Evolutionary conservation across 2,329 filamentous ascomycete species (phyloP).

Genomic region (Colletotrichum ledebouriae): DNA sequence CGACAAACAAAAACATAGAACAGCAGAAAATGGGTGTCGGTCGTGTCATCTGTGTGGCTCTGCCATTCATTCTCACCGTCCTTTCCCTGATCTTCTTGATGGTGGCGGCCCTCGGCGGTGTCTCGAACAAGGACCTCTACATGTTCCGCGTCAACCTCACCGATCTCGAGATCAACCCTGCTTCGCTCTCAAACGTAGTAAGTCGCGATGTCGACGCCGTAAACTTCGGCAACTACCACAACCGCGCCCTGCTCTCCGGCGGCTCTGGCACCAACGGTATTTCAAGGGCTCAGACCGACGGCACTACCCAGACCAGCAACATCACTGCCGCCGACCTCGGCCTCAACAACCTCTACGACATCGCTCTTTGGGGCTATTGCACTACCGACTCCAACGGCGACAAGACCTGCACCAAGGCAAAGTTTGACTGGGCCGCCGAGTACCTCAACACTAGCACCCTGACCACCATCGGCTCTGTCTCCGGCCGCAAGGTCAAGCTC

Average conservation of each 20-base stretch:
- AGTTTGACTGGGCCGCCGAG: constrained; percentile 83
- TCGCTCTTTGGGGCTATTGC: constrained; percentile 93
- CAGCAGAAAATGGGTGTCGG: constrained; percentile 71
- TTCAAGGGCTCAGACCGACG: constrained; percentile 47
- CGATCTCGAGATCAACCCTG: constrained; percentile 67
- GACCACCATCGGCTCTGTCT: constrained; percentile 63
- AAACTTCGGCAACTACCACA: constrained; percentile 54
- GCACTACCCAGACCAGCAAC: constrained; percentile 54
- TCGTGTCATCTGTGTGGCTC: constrained; percentile 86
- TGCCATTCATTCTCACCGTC: constrained; percentile 86
- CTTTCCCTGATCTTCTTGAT: constrained; percentile 79
- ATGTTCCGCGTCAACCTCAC: constrained; percentile 73
- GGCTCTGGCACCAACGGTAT: constrained; percentile 43
- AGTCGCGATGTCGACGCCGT: constrained; percentile 44
- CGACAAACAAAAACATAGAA: constrained; percentile 46
- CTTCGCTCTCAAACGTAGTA: constrained; percentile 47
- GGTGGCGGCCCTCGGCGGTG: constrained; percentile 67
- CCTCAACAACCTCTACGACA: constrained; percentile 82
- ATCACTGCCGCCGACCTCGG: constrained; percentile 70
- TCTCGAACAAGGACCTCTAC: constrained; percentile 68
- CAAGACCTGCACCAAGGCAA: constrained; percentile 76
- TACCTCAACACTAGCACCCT: constrained; percentile 75
- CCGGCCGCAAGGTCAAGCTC: constrained; percentile 71
- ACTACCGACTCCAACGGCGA: constrained; percentile 67
- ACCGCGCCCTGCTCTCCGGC: constrained; percentile 51